Evolutionary conservation across 768 basidiomycete species (phyloP).

Genomic region (Psilocybe sp.): DNA sequence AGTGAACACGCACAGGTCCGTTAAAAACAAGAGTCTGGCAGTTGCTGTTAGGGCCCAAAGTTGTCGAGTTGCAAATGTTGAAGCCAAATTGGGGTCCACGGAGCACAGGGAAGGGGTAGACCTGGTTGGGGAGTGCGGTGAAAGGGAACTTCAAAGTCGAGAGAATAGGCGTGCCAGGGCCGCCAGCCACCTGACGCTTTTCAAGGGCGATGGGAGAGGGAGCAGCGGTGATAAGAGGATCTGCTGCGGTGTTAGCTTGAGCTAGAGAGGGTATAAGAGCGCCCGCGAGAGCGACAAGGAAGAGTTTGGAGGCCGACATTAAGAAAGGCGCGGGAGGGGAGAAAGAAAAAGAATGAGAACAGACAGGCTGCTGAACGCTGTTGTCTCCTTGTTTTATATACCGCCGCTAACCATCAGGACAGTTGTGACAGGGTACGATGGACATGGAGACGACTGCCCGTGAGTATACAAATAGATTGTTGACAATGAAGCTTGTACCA

Average conservation of each 20-base stretch:
- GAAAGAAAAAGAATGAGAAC: too few relatives aligned
- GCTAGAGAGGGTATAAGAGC: conserved; percentile 3
- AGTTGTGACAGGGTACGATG: too few relatives aligned
- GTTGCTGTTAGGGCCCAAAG: conserved; percentile 51
- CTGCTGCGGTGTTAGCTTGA: conserved; percentile 5
- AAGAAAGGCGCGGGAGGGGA: too few relatives aligned
- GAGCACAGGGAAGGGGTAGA: conserved; percentile 16
- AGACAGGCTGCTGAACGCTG: too few relatives aligned
- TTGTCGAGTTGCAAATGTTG: conserved; percentile 69
- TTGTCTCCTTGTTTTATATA: too few relatives aligned
- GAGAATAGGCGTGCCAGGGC: conserved; percentile 14
- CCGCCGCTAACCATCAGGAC: too few relatives aligned
- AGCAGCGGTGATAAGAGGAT: conserved; percentile 10
- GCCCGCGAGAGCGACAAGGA: not conserved
- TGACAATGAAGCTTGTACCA: too few relatives aligned
- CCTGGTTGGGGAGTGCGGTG: conserved; percentile 14
- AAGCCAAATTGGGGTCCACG: conserved; percentile 56
- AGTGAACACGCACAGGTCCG: conserved; percentile 33
- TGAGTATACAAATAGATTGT: too few relatives aligned
- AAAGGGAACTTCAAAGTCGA: conserved; percentile 14
- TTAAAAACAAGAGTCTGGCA: conserved; percentile 65
- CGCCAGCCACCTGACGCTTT: conserved; percentile 14
- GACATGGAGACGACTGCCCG: too few relatives aligned
- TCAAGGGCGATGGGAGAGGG: conserved; percentile 9
- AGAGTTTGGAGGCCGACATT: not conserved